These are phyloP conservation scores for Rasamsonia emersonii DNA, from an alignment of 2,329 filamentous ascomycete genomes.

Conservation along the genomic window DNA sequence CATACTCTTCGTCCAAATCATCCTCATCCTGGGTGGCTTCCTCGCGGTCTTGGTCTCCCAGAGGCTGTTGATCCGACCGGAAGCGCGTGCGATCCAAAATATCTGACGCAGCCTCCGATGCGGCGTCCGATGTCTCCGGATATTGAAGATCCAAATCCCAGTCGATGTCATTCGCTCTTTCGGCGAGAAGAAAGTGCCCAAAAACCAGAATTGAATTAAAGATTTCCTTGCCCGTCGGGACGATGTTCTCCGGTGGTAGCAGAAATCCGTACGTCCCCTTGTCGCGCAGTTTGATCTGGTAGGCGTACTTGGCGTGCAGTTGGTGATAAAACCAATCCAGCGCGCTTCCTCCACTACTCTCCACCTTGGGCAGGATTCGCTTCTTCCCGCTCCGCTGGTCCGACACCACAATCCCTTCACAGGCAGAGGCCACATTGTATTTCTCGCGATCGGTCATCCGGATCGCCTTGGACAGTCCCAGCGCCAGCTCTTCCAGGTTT, in stretches of 20 bases:
- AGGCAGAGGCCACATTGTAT: constrained; percentile 75
- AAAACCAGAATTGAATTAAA: constrained; percentile 76
- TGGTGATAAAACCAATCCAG: constrained; percentile 96
- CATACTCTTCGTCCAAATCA: constrained; percentile 3
- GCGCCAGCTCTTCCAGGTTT: constrained; percentile 81
- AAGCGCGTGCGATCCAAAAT: background rate
- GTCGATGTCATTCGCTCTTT: constrained; percentile 4
- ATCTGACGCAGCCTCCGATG: too few species aligned
- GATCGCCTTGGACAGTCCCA: constrained; percentile 83
- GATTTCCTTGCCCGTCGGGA: constrained; percentile 82
- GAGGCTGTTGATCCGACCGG: background rate
- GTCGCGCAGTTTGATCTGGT: constrained; percentile 88
- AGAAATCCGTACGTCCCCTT: constrained; percentile 92
- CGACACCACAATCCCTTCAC: constrained; percentile 60
- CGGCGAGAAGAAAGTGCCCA: constrained; percentile 53
- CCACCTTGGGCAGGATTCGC: constrained; percentile 47
- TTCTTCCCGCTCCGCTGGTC: constrained; percentile 19
- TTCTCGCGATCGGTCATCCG: constrained; percentile 66
- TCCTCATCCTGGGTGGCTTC: constrained; percentile 1
- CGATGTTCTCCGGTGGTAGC: constrained; percentile 74
- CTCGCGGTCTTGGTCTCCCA: background rate
- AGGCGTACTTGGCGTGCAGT: constrained; percentile 70
- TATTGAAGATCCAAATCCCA: constrained; percentile 6
- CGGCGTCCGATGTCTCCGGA: background rate
- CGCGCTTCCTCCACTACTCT: constrained; percentile 72